phyloP scores from a whole-genome alignment of 331 rosid genomes.

The Pyracantha coccinea region DNA sequence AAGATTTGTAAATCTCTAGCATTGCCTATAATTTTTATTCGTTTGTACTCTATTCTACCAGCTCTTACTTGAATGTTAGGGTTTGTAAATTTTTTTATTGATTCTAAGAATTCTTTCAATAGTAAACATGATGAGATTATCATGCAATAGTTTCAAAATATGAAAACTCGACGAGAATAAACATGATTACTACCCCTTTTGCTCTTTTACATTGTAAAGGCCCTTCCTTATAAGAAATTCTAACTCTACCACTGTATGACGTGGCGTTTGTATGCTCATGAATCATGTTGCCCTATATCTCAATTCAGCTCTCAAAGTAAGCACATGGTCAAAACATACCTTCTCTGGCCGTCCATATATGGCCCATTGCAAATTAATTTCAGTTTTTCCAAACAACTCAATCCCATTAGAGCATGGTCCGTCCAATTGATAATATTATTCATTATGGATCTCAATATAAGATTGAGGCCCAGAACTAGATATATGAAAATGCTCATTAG shows the following conservation, averaged over 20 bases:
- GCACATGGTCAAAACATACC: not conserved
- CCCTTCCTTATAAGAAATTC: no score
- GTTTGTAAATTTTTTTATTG: no score
- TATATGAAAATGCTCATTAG: not conserved
- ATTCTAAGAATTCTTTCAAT: no score
- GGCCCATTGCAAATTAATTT: not conserved
- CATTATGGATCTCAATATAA: not conserved
- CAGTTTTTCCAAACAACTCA: not conserved
- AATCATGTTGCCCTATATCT: not conserved
- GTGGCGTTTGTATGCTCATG: not conserved
- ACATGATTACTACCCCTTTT: no score
- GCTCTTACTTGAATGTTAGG: no score
- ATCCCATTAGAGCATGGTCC: not conserved
- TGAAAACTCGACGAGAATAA: no score
- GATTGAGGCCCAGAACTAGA: not conserved
- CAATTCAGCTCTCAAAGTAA: not conserved
- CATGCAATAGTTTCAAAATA: no score
- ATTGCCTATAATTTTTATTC: no score
- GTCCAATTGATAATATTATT: not conserved
- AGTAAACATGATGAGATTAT: no score
- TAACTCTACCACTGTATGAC: not conserved
- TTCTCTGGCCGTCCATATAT: not conserved
- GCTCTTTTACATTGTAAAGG: no score
- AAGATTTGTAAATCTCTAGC: no score
- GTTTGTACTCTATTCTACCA: no score